Conservation (phyloP, 78 protist species). For the Cavenderia fasciculata region DNA sequence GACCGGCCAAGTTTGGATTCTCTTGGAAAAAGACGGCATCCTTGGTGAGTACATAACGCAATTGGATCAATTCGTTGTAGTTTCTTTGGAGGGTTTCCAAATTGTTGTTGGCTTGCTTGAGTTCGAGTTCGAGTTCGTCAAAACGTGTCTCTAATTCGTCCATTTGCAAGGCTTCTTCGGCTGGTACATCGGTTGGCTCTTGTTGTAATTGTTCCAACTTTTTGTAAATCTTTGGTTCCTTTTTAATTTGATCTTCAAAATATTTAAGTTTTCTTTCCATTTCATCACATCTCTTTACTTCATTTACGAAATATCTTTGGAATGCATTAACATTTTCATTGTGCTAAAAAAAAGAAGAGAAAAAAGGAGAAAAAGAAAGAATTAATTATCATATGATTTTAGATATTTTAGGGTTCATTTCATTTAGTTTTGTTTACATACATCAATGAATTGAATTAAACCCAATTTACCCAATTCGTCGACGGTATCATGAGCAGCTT, state of each 20-base stretch:
- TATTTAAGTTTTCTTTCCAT: constrained; percentile 91
- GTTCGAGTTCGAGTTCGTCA: constrained; percentile 79
- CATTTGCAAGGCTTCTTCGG: constrained; percentile 59
- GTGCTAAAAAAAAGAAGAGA: constrained; percentile 34
- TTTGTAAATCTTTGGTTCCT: constrained; percentile 10
- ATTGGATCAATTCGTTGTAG: constrained; percentile 79
- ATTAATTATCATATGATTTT: not conserved
- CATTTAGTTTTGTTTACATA: constrained; percentile 22
- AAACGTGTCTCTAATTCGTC: constrained; percentile 80
- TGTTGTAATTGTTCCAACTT: not conserved
- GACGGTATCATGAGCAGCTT: constrained; percentile 90
- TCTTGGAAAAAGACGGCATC: constrained; percentile 84
- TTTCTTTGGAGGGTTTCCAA: constrained; percentile 79
- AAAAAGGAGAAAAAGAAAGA: not conserved
- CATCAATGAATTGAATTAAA: constrained; percentile 84
- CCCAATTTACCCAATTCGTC: constrained; percentile 88
- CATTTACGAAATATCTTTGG: constrained; percentile 91
- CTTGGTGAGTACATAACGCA: constrained; percentile 75
- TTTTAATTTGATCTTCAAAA: constrained; percentile 65
- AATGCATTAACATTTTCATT: constrained; percentile 87
- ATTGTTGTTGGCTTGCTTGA: constrained; percentile 82
- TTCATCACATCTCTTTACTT: constrained; percentile 93
- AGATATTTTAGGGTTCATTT: not conserved
- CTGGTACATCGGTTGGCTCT: not conserved
- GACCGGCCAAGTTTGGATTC: constrained; percentile 60